Evolutionary conservation across 164 flowering plant species (phyloP), one percentile per base, ranked within the genome.

Genomic region (Nymphaea thermarum): DNA sequence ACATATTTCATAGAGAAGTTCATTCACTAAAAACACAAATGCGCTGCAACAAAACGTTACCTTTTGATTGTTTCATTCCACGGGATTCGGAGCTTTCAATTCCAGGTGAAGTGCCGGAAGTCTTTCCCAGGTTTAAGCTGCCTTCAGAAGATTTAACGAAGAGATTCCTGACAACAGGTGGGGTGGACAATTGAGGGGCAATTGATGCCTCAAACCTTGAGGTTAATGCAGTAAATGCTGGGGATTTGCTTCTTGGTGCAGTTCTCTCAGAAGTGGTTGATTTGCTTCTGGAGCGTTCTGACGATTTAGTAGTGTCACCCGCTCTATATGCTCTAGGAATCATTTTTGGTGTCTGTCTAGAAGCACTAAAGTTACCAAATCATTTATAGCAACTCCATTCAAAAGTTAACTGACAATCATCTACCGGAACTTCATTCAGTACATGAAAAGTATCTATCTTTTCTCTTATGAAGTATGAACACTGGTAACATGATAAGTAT

Each of bases 321-420:
- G 44, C 7, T 42, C 60, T 18, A 61, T 60, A 72, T 53, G 73
- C 74, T 82, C 79, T 76, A 60, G 18, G 82, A 77, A 66, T 73
- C 69, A 79, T 71, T 65, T 43, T 16, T 66, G 84, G 71, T 73
- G 68, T 70, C 88, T 86, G 77, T 61, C 4, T 61, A 6, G n/a
- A n/a, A 61, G 42, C 5, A 61, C 8, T n/a, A 61, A 61, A n/a
- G n/a, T 61, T n/a, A 5, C 3, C 7, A 10, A n/a, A 7, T 36
- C 8, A 6, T 61, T 36, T n/a, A n/a, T 36, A 55, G 16, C 60
- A 8, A 55, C 10, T 55, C 60, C 10, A 55, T 16, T 55, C 60
- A 16, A 16, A 55, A 55, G 60, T 25, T 25, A 25, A 25, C 36
- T 25, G 36, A 25, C 1, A 25, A 25, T 25, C 36, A 25, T 25